Evolutionary conservation across 1,139 yeast genomes (phyloP).

Genomic region (Taphrina populina): DNA sequence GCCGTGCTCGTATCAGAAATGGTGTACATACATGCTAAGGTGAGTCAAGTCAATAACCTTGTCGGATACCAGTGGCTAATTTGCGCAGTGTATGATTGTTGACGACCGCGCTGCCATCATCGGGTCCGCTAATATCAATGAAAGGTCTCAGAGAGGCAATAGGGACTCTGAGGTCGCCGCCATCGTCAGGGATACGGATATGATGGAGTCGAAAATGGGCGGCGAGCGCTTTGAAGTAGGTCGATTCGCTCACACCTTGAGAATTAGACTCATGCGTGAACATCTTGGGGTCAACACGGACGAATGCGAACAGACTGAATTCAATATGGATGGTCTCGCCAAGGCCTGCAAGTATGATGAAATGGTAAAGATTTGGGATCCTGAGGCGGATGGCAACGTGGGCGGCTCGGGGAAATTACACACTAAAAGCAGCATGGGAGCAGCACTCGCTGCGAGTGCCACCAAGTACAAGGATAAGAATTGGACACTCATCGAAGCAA

Average conservation of each 20-base stretch:
- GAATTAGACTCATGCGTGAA: constrained; percentile 93
- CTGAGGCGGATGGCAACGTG: constrained; percentile 7
- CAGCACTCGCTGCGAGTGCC: constrained; percentile 19
- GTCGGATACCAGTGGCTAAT: constrained; percentile 12
- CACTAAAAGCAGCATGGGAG: constrained; percentile 6
- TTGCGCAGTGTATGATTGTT: constrained; percentile 59
- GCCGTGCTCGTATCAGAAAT: constrained; percentile 82
- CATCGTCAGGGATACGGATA: constrained; percentile 76
- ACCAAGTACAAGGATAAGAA: constrained; percentile 19
- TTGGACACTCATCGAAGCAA: constrained; percentile 28
- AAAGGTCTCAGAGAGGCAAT: constrained; percentile 87
- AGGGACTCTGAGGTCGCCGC: constrained; percentile 96
- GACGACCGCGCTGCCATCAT: constrained; percentile 91
- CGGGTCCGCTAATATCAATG: constrained; percentile 95
- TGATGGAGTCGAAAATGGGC: constrained; percentile 72
- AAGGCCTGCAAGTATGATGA: constrained; percentile 31
- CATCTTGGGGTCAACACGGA: constrained; percentile 94
- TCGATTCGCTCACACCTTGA: constrained; percentile 80
- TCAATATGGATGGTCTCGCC: constrained; percentile 53
- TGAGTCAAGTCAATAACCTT: background rate
- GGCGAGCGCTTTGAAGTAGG: constrained; percentile 80
- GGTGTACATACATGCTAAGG: constrained; percentile 86
- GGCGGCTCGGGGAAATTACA: constrained; percentile 8
- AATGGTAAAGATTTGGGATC: constrained; percentile 22
- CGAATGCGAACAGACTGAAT: constrained; percentile 76